Conservation (phyloP, 768 basidiomycete genomes). For the Mycena amicta region DNA sequence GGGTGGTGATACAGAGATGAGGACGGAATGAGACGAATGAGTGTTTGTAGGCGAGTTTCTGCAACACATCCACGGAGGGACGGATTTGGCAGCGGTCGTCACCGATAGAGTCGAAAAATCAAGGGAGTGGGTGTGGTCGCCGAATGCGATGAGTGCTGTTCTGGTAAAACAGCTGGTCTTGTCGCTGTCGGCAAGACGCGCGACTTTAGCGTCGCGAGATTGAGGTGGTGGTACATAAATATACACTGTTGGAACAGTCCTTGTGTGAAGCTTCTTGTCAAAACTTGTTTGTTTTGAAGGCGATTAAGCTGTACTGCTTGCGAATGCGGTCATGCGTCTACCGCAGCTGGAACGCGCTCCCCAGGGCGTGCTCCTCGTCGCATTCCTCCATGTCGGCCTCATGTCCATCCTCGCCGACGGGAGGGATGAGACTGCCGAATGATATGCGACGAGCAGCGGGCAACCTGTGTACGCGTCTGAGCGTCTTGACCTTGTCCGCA, state of each 20-base stretch:
- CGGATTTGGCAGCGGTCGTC: not conserved
- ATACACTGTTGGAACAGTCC: slow-evolving; percentile 25
- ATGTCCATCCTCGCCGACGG: slow-evolving; percentile 40
- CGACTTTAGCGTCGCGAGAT: no score
- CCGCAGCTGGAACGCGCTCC: slow-evolving; percentile 73
- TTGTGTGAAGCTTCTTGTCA: not conserved
- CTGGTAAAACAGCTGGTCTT: not conserved
- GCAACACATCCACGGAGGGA: not conserved
- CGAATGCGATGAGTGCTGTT: no score
- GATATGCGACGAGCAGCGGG: slow-evolving; percentile 62
- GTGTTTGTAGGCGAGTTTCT: slow-evolving; percentile 8
- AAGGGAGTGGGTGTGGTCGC: not conserved
- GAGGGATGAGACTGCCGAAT: slow-evolving; percentile 54
- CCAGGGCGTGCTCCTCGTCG: slow-evolving; percentile 46
- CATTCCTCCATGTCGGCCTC: slow-evolving; percentile 36
- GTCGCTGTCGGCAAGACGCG: not conserved
- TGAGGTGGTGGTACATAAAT: slow-evolving; percentile 23
- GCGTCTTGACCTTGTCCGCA: slow-evolving; percentile 41
- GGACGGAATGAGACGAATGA: slow-evolving; percentile 5
- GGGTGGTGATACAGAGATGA: slow-evolving; percentile 15
- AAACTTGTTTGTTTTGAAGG: no score
- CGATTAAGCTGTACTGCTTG: no score
- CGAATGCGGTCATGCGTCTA: slow-evolving; percentile 26
- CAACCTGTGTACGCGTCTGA: slow-evolving; percentile 53
- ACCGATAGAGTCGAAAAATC: not conserved